These are phyloP conservation scores for Stenocarpella maydis DNA, from an alignment of 2,329 filamentous ascomycete species.

Conservation along the genomic window DNA sequence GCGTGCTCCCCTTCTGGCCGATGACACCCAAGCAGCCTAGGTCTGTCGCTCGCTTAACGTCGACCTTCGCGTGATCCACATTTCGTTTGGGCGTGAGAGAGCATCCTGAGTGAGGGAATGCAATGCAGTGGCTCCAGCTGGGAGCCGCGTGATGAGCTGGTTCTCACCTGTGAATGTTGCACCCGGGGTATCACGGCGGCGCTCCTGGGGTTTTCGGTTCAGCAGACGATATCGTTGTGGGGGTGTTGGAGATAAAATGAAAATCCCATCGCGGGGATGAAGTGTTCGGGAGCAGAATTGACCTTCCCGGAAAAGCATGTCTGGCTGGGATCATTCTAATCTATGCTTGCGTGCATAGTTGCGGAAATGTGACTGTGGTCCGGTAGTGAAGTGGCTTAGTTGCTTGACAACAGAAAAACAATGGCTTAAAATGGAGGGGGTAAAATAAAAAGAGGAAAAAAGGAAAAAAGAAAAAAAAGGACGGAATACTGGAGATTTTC, in stretches of 20 bases:
- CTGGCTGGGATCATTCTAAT: neutral
- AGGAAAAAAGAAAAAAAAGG: neutral
- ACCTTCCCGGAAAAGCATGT: slow-evolving; percentile 11
- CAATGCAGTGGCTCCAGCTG: neutral
- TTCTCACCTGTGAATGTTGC: neutral
- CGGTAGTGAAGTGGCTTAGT: neutral
- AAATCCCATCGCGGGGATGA: neutral
- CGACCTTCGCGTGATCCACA: too few species aligned
- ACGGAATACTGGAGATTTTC: neutral
- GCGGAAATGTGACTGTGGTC: neutral
- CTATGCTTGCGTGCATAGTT: neutral
- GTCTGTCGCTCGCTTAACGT: neutral
- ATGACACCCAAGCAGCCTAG: slow-evolving; percentile 50
- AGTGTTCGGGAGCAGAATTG: neutral
- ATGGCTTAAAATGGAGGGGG: too few species aligned
- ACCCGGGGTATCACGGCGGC: neutral
- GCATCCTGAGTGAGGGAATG: neutral
- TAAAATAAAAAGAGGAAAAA: too few species aligned
- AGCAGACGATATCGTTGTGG: neutral
- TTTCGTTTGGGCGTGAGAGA: neutral
- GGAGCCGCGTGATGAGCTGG: too few species aligned
- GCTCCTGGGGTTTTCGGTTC: neutral
- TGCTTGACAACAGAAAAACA: neutral
- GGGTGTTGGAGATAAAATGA: neutral
- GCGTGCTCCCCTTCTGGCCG: slow-evolving; percentile 68